Conservation (phyloP, 2,329 filamentous ascomycete species). For the Pezicula carpinea region DNA sequence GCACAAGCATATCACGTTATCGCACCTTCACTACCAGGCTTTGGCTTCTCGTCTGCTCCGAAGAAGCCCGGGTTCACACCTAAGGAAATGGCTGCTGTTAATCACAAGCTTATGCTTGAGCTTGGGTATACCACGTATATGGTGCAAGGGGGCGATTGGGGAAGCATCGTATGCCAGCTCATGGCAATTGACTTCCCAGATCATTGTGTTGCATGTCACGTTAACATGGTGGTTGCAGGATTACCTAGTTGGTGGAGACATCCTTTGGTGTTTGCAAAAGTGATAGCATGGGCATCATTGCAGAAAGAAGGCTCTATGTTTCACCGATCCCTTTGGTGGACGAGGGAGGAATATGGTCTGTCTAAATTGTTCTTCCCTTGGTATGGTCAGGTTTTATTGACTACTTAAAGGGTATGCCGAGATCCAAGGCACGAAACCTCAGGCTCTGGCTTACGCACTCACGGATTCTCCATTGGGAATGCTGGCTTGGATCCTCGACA, state of each 20-base stretch:
- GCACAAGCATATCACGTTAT: constrained; percentile 41
- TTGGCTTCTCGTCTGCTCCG: constrained; percentile 35
- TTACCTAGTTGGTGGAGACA: constrained; percentile 13
- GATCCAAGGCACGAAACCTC: constrained; percentile 19
- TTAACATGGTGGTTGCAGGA: constrained; percentile 20
- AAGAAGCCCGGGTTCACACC: constrained; percentile 35
- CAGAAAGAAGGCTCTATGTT: constrained; percentile 12
- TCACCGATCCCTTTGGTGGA: constrained; percentile 15
- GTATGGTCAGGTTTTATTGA: background rate
- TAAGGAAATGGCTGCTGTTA: constrained; percentile 26
- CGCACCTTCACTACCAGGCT: constrained; percentile 39
- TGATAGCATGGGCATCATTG: constrained; percentile 17
- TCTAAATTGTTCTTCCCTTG: background rate
- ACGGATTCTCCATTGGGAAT: constrained; percentile 17
- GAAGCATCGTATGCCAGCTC: constrained; percentile 11
- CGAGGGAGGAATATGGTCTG: constrained; percentile 8
- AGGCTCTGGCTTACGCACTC: constrained; percentile 16
- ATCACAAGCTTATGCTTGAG: constrained; percentile 34
- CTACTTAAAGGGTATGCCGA: constrained; percentile 12
- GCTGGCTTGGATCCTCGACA: constrained; percentile 20
- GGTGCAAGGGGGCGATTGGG: constrained; percentile 21
- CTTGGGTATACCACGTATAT: constrained; percentile 29
- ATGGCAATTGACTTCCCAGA: constrained; percentile 12
- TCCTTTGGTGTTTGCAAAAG: constrained; percentile 13
- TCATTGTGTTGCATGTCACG: constrained; percentile 20